Evolutionary conservation across 192 early-diverging fungal genomes (phyloP), one percentile per base, ranked within the genome.

Genomic region (Lobosporangium transversale): DNA sequence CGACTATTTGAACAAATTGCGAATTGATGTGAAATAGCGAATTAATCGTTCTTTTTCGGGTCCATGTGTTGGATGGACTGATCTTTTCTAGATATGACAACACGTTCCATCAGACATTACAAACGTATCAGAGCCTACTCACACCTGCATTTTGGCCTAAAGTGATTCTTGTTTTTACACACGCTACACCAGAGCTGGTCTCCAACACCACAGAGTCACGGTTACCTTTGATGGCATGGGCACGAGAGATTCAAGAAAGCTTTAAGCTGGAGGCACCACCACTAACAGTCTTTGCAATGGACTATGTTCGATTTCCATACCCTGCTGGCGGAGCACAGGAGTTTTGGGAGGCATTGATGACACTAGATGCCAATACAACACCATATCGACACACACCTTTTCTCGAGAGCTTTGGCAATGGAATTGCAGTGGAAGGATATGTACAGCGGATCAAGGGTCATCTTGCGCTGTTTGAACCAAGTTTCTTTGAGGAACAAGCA

Each of bases 71-170:
- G n/a, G n/a, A n/a, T n/a, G n/a, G n/a, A n/a, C n/a, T n/a, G n/a
- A n/a, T n/a, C n/a, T n/a, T n/a, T 29, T 27, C 17, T 62, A 76
- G 73, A 57, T 76, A 76, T 37, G 73, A 76, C 59, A 76, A 67
- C 53, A 76, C 65, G 0, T 66, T 76, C 56, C 64, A 67, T 26
- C 65, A 66, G 32, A 76, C 73, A 9, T 15, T 76, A 23, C 65
- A 67, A 37, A 76, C 73, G 3, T 62, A 67, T 29, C 73, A 76
- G 37, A 60, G 53, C 23, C 20, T 76, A 26, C 18, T 76, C 4
- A 76, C 73, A 1, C 73, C 73, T 8, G 73, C 73, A 3, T 76
- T 76, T 40, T 76, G 73, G 73, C 59, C 73, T 29, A 76, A 76
- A 44, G 17, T 76, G 21, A 66, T 76, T 26, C 24, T 76, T 37